These are phyloP conservation scores for Pseudozyma sp. DNA, from an alignment of 1,284 basidiomycete species.

Conservation along the genomic window DNA sequence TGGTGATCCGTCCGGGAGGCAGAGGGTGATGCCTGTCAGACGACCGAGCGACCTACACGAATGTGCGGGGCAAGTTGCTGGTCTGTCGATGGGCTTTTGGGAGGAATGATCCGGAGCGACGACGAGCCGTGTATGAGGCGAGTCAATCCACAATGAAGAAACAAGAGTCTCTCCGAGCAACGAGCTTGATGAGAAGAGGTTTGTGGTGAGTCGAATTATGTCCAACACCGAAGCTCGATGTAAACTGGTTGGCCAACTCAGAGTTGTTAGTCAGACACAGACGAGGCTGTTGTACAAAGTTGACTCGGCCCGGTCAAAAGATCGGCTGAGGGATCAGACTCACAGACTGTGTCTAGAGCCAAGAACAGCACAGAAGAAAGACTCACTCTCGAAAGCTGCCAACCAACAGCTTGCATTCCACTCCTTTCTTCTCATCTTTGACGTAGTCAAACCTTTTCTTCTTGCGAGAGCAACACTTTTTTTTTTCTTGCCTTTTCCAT, in stretches of 20 bases:
- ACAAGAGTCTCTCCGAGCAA: neutral
- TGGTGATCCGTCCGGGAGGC: neutral
- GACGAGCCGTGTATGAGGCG: too few species aligned
- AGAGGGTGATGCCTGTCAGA: conserved; percentile 6
- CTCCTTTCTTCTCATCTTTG: conserved; percentile 9
- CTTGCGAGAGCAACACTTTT: conserved; percentile 14
- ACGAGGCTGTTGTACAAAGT: neutral
- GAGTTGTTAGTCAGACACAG: neutral
- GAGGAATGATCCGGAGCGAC: conserved; percentile 1
- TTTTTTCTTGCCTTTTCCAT: conserved; percentile 2
- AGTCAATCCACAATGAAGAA: neutral
- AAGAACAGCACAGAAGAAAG: neutral
- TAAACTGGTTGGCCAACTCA: neutral
- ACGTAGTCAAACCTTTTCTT: neutral
- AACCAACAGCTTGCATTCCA: conserved; percentile 4
- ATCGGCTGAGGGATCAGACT: neutral
- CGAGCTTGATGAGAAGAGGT: neutral
- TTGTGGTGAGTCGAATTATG: neutral
- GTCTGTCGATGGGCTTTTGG: neutral
- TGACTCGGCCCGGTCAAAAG: neutral
- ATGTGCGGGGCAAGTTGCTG: conserved; percentile 3
- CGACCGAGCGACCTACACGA: conserved; percentile 13
- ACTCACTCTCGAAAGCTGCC: neutral
- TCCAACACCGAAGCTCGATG: too few species aligned
- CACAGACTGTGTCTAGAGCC: neutral